Evolutionary conservation across 1,284 basidiomycete species (phyloP).

Genomic region (Athelia sp.): DNA sequence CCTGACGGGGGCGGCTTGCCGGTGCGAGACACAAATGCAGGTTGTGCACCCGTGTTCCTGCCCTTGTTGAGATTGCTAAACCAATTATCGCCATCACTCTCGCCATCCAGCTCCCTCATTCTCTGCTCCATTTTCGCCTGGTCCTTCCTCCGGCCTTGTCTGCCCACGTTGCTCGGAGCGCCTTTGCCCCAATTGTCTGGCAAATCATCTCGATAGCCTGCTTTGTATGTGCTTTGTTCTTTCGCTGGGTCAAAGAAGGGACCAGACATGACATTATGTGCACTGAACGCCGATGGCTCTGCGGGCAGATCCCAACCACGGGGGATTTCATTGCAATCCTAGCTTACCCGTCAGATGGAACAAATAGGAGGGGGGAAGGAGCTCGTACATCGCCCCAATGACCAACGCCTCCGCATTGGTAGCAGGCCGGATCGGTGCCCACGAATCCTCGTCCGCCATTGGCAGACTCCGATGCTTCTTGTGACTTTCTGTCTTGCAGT

Average conservation of each 20-base stretch:
- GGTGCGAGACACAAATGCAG: constrained; percentile 8
- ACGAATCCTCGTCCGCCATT: constrained; percentile 77
- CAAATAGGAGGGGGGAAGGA: no score
- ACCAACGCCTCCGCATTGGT: constrained; percentile 77
- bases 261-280: constrained; percentile 61
- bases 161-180: constrained; percentile 59
- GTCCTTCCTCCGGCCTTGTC: constrained; percentile 54
- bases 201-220: constrained; percentile 17
- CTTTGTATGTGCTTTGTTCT: neutral
- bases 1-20: constrained; percentile 14
- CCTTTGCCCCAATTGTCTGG: constrained; percentile 38
- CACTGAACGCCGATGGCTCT: constrained; percentile 75
- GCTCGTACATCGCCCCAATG: constrained; percentile 83
- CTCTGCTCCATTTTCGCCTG: constrained; percentile 49
- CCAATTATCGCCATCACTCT: constrained; percentile 58
- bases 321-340: constrained; percentile 69
- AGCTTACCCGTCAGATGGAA: neutral
- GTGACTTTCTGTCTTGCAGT: constrained; percentile 45
- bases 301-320: constrained; percentile 43
- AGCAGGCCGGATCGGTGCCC: constrained; percentile 75
- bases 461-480: constrained; percentile 46
- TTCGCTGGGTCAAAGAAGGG: constrained; percentile 60
- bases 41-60: constrained; percentile 18
- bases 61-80: constrained; percentile 35
- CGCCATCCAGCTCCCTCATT: constrained; percentile 40